phyloP scores from a whole-genome alignment of 2,329 filamentous ascomycete species.

The Microdochium paspali region DNA sequence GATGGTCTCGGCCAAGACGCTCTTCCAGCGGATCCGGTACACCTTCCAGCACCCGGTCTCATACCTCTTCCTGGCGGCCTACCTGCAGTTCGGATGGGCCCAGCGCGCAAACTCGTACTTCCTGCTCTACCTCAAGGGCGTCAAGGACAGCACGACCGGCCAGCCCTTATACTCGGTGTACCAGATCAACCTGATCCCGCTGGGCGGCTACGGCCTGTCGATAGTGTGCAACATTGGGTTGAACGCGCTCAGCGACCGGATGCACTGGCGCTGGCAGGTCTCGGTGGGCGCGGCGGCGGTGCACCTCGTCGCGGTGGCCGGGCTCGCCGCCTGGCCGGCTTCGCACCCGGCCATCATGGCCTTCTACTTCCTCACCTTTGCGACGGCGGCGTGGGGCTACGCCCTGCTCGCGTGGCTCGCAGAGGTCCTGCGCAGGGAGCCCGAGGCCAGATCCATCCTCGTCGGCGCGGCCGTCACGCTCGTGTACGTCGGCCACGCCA shows the following conservation, averaged over 20 bases:
- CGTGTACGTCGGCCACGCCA: slow-evolving; percentile 27
- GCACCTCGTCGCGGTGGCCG: slow-evolving; percentile 21
- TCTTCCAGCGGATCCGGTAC: slow-evolving; percentile 4
- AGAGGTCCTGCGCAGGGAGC: slow-evolving; percentile 21
- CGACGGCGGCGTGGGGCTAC: slow-evolving; percentile 22
- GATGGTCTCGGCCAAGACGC: slow-evolving; percentile 16
- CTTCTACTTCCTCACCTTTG: slow-evolving; percentile 25
- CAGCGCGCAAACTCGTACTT: slow-evolving; percentile 27
- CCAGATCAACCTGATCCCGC: slow-evolving; percentile 43
- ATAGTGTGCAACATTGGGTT: slow-evolving; percentile 41
- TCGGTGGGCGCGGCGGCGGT: slow-evolving; percentile 32
- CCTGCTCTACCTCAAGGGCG: slow-evolving; percentile 19
- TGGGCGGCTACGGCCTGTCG: slow-evolving; percentile 25
- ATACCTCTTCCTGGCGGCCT: slow-evolving; percentile 22
- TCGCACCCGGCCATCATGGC: slow-evolving; percentile 23
- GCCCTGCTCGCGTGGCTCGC: slow-evolving; percentile 26
- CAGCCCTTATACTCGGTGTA: slow-evolving; percentile 16
- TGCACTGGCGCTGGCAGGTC: slow-evolving; percentile 39
- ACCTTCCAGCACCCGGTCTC: slow-evolving; percentile 19
- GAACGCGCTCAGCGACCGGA: slow-evolving; percentile 41
- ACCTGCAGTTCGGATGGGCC: slow-evolving; percentile 22
- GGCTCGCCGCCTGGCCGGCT: slow-evolving; percentile 21
- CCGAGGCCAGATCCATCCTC: slow-evolving; percentile 24
- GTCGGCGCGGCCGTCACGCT: slow-evolving; percentile 26
- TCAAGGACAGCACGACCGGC: slow-evolving; percentile 10